A percentile compares a stretch with the other conserved stretches of the same genome.
phyloP scores from a whole-genome alignment of 2,329 filamentous ascomycete species.

The Aspergillus aculeatinus region DNA sequence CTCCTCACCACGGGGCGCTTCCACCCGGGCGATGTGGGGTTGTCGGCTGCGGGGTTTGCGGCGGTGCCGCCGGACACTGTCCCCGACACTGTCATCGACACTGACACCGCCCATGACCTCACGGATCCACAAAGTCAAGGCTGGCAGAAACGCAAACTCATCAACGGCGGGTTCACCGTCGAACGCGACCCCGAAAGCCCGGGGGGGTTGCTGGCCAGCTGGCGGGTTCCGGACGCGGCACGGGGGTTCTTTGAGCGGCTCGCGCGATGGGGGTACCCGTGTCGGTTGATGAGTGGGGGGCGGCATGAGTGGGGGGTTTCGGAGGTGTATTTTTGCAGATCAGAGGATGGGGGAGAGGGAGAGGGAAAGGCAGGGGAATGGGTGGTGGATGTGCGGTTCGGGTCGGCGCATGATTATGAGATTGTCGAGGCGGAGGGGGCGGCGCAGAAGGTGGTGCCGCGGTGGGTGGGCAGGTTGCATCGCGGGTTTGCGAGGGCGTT shows the following conservation, averaged over 20 bases:
- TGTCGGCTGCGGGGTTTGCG: background rate
- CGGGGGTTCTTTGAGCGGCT: constrained; percentile 28
- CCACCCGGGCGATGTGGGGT: constrained; percentile 22
- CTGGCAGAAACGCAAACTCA: constrained; percentile 9
- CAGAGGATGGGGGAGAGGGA: background rate
- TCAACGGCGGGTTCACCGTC: constrained; percentile 23
- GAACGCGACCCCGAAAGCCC: constrained; percentile 15
- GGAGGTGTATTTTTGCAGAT: constrained; percentile 15
- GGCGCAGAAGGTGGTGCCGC: constrained; percentile 26
- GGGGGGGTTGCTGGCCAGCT: constrained; percentile 23
- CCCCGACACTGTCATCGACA: too few relatives aligned
- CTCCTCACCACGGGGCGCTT: constrained; percentile 14
- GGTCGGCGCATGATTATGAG: constrained; percentile 30
- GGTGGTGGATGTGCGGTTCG: constrained; percentile 29
- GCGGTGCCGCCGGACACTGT: too few relatives aligned
- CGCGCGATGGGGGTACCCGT: constrained; percentile 31
- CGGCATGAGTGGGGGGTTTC: constrained; percentile 30
- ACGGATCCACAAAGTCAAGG: too few relatives aligned
- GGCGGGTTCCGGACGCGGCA: constrained; percentile 19
- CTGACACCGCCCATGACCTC: too few relatives aligned
- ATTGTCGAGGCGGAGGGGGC: constrained; percentile 20
- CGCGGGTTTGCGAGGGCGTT: constrained; percentile 28
- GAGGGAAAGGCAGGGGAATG: constrained; percentile 2
- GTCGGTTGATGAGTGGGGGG: constrained; percentile 27
- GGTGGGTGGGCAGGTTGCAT: constrained; percentile 25